These are phyloP conservation scores for Cordyceps pruinosa DNA, from an alignment of 2,329 filamentous ascomycete genomes.

Conservation along the genomic window DNA sequence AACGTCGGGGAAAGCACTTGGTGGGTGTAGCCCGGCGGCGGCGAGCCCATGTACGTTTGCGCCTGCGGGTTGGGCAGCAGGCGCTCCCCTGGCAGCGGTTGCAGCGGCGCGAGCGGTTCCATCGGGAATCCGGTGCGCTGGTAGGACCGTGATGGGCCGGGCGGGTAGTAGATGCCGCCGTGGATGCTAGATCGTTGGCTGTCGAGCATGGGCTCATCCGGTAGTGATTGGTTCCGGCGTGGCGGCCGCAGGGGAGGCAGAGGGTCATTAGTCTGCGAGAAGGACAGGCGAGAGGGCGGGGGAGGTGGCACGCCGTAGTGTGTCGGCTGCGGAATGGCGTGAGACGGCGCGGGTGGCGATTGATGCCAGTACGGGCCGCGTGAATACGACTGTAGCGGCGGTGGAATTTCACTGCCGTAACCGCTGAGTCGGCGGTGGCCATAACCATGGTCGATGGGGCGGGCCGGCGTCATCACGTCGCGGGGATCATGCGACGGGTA, in stretches of 20 bases:
- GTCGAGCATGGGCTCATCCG: conserved; percentile 28
- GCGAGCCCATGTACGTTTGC: conserved; percentile 29
- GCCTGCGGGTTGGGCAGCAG: conserved; percentile 28
- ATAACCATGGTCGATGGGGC: conserved; percentile 27
- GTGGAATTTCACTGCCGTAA: conserved; percentile 23
- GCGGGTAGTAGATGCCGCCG: conserved; percentile 26
- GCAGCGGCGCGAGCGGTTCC: conserved; percentile 24
- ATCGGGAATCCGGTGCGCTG: conserved; percentile 26
- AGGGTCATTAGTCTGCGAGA: conserved; percentile 30
- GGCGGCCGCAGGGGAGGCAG: conserved; percentile 34
- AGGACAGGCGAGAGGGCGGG: conserved; percentile 26
- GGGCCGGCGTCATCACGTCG: conserved; percentile 21
- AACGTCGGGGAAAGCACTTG: conserved; percentile 33
- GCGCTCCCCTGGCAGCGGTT: conserved; percentile 25
- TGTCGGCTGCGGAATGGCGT: conserved; percentile 19
- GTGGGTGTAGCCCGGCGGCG: conserved; percentile 26
- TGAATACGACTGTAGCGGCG: conserved; percentile 21
- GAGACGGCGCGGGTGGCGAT: conserved; percentile 20
- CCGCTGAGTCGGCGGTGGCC: conserved; percentile 25
- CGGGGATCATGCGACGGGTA: conserved; percentile 21
- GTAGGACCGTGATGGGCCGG: conserved; percentile 24
- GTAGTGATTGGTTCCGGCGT: conserved; percentile 27
- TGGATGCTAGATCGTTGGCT: conserved; percentile 21
- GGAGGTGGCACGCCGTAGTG: conserved; percentile 19
- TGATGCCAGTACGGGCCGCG: conserved; percentile 29